Percentiles rank a stretch among this genome's conserved stretches.
Evolutionary conservation across 2,329 filamentous ascomycete species (phyloP).

Genomic region (Knufia fluminis): DNA sequence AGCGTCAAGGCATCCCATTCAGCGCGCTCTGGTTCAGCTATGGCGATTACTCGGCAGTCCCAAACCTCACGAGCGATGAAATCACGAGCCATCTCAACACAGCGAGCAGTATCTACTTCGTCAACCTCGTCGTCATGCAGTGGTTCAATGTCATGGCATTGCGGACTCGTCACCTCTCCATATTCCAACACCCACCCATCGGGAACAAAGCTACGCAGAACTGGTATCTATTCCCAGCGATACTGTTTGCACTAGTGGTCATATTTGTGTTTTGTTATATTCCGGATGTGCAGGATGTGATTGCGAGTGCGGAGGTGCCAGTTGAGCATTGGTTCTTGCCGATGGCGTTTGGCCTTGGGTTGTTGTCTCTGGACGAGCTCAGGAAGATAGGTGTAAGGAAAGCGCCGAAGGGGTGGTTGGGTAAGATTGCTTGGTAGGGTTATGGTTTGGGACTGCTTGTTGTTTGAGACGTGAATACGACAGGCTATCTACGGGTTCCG

Average conservation of each 20-base stretch:
- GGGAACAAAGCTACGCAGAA: constrained; percentile 60
- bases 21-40: constrained; percentile 58
- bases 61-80: constrained; percentile 39
- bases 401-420: constrained; percentile 49
- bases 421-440: constrained; percentile 56
- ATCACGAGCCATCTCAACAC: constrained; percentile 50
- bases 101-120: constrained; percentile 67
- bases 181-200: constrained; percentile 63
- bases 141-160: constrained; percentile 67
- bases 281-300: constrained; percentile 51
- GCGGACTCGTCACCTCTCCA: constrained; percentile 54
- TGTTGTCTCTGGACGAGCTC: constrained; percentile 57
- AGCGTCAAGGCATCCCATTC: constrained; percentile 55
- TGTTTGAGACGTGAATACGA: too few species aligned
- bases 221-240: constrained; percentile 59
- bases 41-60: constrained; percentile 35
- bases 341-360: constrained; percentile 57
- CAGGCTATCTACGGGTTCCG: too few species aligned
- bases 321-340: constrained; percentile 70
- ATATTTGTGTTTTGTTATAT: constrained; percentile 61
- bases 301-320: constrained; percentile 55
- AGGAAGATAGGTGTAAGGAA: constrained; percentile 55
- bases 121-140: constrained; percentile 64
- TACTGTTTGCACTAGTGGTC: constrained; percentile 57
- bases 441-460: too few species aligned